Conservation (phyloP, 140 eudicot genomes). For the Ambrosia hybrid region DNA sequence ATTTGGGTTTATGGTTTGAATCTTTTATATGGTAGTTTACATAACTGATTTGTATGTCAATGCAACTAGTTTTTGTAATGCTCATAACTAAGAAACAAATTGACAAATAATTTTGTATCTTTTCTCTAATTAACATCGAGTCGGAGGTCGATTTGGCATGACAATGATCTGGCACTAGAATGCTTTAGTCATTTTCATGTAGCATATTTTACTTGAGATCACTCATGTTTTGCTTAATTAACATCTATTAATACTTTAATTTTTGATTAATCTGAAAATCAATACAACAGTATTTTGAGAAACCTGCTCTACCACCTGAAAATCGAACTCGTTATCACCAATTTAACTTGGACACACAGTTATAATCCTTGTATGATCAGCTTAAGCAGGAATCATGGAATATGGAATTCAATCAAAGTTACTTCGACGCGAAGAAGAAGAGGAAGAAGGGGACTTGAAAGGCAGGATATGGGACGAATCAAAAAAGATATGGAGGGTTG, state of each 20-base stretch:
- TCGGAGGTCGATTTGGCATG: too few relatives aligned
- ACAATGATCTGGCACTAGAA: too few relatives aligned
- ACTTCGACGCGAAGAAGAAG: conserved; percentile 40
- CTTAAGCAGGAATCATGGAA: conserved; percentile 32
- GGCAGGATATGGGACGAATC: conserved; percentile 55
- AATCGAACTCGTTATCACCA: neutral
- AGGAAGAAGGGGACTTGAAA: conserved; percentile 47
- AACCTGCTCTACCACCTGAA: conserved; percentile 9
- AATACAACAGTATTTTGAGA: neutral
- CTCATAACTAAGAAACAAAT: conserved; percentile 30
- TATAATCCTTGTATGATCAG: conserved; percentile 7
- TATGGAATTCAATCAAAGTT: conserved; percentile 42
- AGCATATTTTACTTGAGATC: too few relatives aligned
- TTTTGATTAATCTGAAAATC: too few relatives aligned
- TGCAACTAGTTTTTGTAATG: neutral
- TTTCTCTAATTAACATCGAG: too few relatives aligned
- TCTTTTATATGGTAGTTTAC: too few relatives aligned
- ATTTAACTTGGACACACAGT: neutral
- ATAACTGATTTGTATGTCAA: too few relatives aligned
- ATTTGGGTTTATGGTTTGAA: too few relatives aligned
- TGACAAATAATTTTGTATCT: too few relatives aligned
- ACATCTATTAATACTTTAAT: too few relatives aligned
- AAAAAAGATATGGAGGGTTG: conserved; percentile 60
- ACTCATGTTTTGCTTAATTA: too few relatives aligned
- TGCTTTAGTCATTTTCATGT: too few relatives aligned